phyloP scores from a whole-genome alignment of 345 rosid genomes.

The Erucastrum elatum region DNA sequence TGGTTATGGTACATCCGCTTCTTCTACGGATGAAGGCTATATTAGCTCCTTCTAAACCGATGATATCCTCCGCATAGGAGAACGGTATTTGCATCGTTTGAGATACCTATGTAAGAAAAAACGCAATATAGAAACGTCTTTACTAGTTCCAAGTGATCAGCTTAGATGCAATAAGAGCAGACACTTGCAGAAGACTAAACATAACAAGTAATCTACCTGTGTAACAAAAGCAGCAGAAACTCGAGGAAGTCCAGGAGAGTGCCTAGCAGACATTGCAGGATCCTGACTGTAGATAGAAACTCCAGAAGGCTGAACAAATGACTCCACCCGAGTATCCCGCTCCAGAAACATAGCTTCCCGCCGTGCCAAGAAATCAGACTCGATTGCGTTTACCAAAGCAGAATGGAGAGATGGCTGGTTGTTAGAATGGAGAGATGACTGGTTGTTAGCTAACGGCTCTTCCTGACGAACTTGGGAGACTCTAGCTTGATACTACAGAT shows the following conservation, averaged over 20 bases:
- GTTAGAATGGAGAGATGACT: no score
- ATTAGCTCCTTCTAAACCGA: conserved; percentile 72
- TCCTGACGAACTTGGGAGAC: conserved; percentile 56
- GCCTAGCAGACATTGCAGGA: conserved; percentile 47
- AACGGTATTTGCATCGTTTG: conserved; percentile 86
- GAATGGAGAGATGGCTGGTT: no score
- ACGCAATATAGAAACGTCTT: neutral
- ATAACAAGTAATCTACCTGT: conserved; percentile 37
- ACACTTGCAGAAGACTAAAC: neutral
- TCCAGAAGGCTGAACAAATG: conserved; percentile 51
- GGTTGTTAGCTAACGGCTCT: conserved; percentile 50
- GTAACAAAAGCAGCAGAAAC: conserved; percentile 63
- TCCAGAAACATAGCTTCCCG: conserved; percentile 60
- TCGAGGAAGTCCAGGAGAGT: conserved; percentile 53
- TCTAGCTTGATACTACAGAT: conserved; percentile 47
- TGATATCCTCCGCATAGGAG: conserved; percentile 78
- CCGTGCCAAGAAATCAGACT: conserved; percentile 51
- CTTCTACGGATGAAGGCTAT: conserved; percentile 71
- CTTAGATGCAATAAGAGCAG: neutral
- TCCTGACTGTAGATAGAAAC: conserved; percentile 63
- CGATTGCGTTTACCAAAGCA: conserved; percentile 37
- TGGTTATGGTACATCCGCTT: conserved; percentile 71
- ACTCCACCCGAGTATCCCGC: conserved; percentile 54
- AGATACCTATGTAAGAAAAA: conserved; percentile 50
- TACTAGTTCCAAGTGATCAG: neutral